Base-by-base conservation (phyloP, 2,329 filamentous ascomycete species). In the Cercospora sojina region DNA sequence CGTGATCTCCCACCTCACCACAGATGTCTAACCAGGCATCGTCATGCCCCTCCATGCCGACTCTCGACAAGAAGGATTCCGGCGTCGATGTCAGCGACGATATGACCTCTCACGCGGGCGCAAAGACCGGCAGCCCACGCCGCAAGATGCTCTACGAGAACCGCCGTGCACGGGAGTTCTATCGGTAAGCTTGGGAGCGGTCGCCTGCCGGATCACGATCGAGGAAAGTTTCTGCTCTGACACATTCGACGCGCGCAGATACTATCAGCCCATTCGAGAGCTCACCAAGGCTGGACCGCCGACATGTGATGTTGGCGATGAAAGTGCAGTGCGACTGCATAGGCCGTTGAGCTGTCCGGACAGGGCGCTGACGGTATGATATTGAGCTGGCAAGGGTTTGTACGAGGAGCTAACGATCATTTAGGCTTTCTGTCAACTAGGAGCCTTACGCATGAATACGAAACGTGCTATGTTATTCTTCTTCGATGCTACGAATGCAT, bases 391-490 rank as follows among this genome's bases (percentile, higher is more conserved):
- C 60, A n/a, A 63, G 49, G 23, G 23, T 16, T 31, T 43, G 31
- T 55, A 35, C 4, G 12, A 43, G 49, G 25, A 63, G 49, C 49
- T 56, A 63, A 63, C 32, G n/a, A 16, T n/a, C 12, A 13, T 29
- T 38, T 32, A 31, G 81, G 80, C 81, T 4, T 81, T 83, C 67
- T 79, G 83, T n/a, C 85, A 87, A 72, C 77, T 87, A 31, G 83
- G 81, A 25, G 79, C 84, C 12, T 78, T 85, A 61, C 78, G 83
- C 0, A 76, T 85, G 51, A 77, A 80, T 12, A 79, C 80, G 41
- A 80, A 81, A 66, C 80, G 84, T 35, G 80, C 79, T 29, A 83
- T 86, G 79, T 80, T 87, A 5, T 85, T 84, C 66, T 77, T 86
- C 59, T 84, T 86, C 69, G 84, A 85, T 69, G 72, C 76, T 2